phyloP scores from a whole-genome alignment of 805 yeast species.

The Lachancea sp. region DNA sequence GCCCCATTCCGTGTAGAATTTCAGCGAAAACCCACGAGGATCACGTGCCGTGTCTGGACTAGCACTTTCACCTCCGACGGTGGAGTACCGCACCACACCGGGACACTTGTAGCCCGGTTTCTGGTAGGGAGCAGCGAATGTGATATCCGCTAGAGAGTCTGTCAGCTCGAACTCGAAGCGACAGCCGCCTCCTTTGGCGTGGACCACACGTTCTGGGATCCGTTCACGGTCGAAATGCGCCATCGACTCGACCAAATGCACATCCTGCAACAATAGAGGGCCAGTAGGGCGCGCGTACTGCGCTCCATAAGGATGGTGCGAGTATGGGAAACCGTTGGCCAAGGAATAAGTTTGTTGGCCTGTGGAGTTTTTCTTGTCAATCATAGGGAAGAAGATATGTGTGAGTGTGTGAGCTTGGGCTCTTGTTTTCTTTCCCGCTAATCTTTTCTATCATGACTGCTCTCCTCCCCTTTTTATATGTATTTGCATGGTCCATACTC shows the following conservation, averaged over 20 bases:
- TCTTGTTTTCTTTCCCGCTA: no score
- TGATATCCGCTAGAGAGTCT: constrained; percentile 48
- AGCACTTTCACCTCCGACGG: constrained; percentile 66
- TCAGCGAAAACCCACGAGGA: constrained; percentile 65
- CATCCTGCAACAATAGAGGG: constrained; percentile 53
- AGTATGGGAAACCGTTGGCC: constrained; percentile 49
- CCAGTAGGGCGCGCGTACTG: constrained; percentile 51
- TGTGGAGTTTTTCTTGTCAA: constrained; percentile 8
- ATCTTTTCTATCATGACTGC: no score
- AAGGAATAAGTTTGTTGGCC: constrained; percentile 31
- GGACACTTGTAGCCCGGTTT: constrained; percentile 39
- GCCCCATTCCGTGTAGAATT: constrained; percentile 63
- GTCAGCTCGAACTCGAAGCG: constrained; percentile 54
- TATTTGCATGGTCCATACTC: no score
- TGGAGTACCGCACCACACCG: constrained; percentile 52
- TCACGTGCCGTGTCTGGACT: constrained; percentile 62
- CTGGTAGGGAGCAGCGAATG: constrained; percentile 40
- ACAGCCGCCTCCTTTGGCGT: constrained; percentile 63
- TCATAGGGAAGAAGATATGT: neutral
- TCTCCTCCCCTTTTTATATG: no score
- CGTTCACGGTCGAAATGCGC: constrained; percentile 61
- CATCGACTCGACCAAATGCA: constrained; percentile 48
- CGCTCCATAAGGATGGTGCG: constrained; percentile 48
- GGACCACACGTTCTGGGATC: constrained; percentile 62
- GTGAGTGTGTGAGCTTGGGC: neutral